Conservation (phyloP, 2,329 filamentous ascomycete genomes). For the Coniochaeta sp. region DNA sequence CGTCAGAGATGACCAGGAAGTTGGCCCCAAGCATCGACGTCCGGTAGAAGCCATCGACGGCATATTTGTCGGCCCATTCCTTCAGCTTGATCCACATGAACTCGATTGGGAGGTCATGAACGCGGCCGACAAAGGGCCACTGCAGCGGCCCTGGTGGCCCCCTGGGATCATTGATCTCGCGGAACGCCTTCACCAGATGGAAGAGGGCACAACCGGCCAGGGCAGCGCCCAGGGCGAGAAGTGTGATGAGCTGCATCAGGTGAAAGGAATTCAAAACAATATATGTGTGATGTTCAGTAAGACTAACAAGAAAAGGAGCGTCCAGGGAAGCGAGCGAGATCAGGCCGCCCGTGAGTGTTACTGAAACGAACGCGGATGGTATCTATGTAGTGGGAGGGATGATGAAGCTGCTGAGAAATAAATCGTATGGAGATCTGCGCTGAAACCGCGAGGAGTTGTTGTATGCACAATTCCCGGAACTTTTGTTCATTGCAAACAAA, state of each 20-base stretch:
- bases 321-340: background rate
- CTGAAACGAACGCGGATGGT: background rate
- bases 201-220: background rate
- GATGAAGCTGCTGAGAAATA: background rate
- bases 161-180: conserved; percentile 21
- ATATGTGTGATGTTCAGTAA: background rate
- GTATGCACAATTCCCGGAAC: background rate
- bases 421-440: background rate
- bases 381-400: background rate
- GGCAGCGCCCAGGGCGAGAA: background rate
- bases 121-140: conserved; percentile 25
- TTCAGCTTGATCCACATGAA: conserved; percentile 48
- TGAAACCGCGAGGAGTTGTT: background rate
- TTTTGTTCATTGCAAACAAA: background rate
- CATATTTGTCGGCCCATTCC: conserved; percentile 25
- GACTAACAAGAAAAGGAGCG: background rate
- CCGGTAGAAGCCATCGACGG: conserved; percentile 23
- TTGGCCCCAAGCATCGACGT: conserved; percentile 25
- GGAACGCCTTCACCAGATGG: conserved; percentile 17
- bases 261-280: background rate
- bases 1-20: conserved; percentile 39
- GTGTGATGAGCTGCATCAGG: conserved; percentile 1
- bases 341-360: background rate
- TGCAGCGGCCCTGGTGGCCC: conserved; percentile 23
- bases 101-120: conserved; percentile 39